These are phyloP conservation scores for Plasmopara viticola DNA, from an alignment of 352 stramenopile species.

Conservation along the genomic window DNA sequence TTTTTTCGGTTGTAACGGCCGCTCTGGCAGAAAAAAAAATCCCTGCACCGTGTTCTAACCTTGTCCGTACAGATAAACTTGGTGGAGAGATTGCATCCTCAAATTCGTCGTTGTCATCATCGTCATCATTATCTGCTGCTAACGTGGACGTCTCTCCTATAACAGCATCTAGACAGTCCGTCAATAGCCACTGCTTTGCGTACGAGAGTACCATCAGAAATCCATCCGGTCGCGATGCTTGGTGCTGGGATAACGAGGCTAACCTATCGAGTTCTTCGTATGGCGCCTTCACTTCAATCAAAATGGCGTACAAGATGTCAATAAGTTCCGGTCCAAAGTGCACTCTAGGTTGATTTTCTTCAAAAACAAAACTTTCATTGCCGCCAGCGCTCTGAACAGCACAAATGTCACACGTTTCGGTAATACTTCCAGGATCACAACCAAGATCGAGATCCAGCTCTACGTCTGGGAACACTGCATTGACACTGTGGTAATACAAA, in stretches of 20 bases:
- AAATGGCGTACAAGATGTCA: constrained; percentile 79
- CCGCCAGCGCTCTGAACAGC: constrained; percentile 10
- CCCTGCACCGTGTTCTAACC: constrained; percentile 38
- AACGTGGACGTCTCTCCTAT: constrained; percentile 37
- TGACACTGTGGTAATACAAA: constrained; percentile 72
- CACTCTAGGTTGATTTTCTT: constrained; percentile 40
- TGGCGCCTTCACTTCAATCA: constrained; percentile 81
- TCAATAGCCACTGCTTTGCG: constrained; percentile 78
- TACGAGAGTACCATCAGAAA: constrained; percentile 83
- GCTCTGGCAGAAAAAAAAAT: constrained; percentile 51
- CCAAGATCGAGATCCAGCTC: constrained; percentile 67
- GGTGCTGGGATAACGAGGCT: constrained; percentile 55
- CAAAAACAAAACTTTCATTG: constrained; percentile 14
- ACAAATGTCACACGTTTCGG: constrained; percentile 36
- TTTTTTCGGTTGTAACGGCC: constrained; percentile 3
- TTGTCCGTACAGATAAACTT: constrained; percentile 54
- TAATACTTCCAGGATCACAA: constrained; percentile 22
- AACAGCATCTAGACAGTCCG: constrained; percentile 68
- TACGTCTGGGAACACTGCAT: constrained; percentile 74
- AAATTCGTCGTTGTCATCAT: constrained; percentile 81
- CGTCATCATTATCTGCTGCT: constrained; percentile 46
- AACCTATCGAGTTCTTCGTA: constrained; percentile 83
- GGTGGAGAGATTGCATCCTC: constrained; percentile 82
- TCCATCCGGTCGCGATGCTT: constrained; percentile 69
- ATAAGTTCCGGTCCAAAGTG: constrained; percentile 77